Evolutionary conservation across 805 yeast species (phyloP), one percentile per base, ranked within the genome.

Genomic region (Starmerella powellii): DNA sequence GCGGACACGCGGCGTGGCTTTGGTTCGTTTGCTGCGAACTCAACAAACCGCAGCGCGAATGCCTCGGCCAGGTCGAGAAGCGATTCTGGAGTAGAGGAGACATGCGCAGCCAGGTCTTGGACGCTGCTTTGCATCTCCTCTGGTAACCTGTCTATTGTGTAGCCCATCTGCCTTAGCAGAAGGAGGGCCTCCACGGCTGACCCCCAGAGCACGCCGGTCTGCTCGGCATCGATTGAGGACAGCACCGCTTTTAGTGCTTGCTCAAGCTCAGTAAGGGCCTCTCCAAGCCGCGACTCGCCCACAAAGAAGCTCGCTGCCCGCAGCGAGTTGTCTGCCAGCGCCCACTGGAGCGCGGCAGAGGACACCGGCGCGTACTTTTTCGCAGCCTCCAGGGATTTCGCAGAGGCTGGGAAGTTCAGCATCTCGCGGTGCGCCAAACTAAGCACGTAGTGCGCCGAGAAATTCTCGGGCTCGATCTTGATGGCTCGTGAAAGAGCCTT

Each of bases 401-500:
- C 63, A 12, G 94, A 78, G 8, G 70, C 72, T 1, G 71, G 76
- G 59, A 65, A 85, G 39, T 80, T 80, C 3, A 80, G 79, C 54
- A 80, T 67, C 31, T 72, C 73, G 24, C 80, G 67, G 20, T 73
- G 67, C 2, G 80, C 77, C 17, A 71, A 63, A 0, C 94, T 91
- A 30, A 81, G 63, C 59, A 82, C 68, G 55, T 80, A 84, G 31
- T 63, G 61, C 0, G 82, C 78, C 37, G 74, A 69, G 78, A 83
- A 74, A 39, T 73, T 71, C 1, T 63, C 60, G 0, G 73, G 68
- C 26, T 73, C 71, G 5, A 80, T 51, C 30, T 67, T 67, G 34
- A 74, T 54, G 0, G 87, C 84, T 44, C 76, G 76, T 24, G 65
- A 67, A 53, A 86, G 81, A 1, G 91, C 96, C 59, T 82, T 86